A percentile compares a stretch with the other conserved stretches of the same genome.
These are phyloP conservation scores for Cladosporium oxysporum DNA, from an alignment of 2,329 filamentous ascomycete species.

Conservation along the genomic window DNA sequence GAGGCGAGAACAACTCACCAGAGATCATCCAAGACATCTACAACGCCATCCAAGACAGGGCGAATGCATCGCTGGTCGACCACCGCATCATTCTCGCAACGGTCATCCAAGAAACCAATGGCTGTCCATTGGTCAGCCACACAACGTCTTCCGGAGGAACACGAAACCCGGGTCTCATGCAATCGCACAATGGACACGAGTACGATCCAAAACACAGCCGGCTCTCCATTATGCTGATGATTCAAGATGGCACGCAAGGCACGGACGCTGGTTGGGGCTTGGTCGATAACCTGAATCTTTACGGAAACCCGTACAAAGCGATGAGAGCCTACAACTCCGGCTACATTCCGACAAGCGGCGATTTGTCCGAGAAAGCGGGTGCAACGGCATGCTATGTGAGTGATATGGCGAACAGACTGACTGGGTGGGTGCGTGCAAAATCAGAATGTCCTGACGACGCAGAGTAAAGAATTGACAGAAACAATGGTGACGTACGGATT, in stretches of 20 bases:
- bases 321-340: conserved; percentile 53
- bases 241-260: conserved; percentile 49
- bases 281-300: conserved; percentile 39
- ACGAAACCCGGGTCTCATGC: conserved; percentile 51
- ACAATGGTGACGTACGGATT: background rate
- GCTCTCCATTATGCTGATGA: conserved; percentile 40
- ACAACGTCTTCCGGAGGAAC: conserved; percentile 43
- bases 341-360: conserved; percentile 34
- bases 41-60: conserved; percentile 39
- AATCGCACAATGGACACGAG: conserved; percentile 43
- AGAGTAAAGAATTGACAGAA: background rate
- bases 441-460: conserved; percentile 22
- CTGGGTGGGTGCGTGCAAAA: conserved; percentile 41
- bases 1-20: conserved; percentile 37
- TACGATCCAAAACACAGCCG: conserved; percentile 38
- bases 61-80: conserved; percentile 40
- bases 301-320: conserved; percentile 45
- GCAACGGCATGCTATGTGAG: conserved; percentile 54
- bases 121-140: conserved; percentile 45
- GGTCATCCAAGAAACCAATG: conserved; percentile 49
- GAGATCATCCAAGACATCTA: conserved; percentile 43
- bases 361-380: conserved; percentile 47
- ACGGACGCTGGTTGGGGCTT: conserved; percentile 46
- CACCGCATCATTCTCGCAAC: conserved; percentile 47
- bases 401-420: conserved; percentile 54